Base-by-base conservation (phyloP, 495 filamentous ascomycete genomes). In the Aspergillus campestris region DNA sequence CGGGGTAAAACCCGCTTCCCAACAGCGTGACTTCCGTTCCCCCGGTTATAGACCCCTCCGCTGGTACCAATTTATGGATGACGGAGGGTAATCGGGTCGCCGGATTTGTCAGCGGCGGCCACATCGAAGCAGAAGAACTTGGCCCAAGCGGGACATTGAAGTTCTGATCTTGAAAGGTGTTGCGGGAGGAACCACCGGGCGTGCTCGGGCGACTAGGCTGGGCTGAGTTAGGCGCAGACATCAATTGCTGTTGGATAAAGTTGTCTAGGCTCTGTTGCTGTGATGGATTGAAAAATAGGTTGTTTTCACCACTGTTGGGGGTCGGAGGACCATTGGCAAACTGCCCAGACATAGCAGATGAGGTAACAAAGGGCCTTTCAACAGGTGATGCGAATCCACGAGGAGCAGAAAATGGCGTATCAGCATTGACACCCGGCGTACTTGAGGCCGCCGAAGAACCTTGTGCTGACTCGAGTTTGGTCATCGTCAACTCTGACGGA, bases 11-110 rank as follows among this genome's bases (percentile, higher is more conserved):
- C 14, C 81, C 80, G 52, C 78, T 83, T 6, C 91, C 90, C 24
- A 91, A 67, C 43, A 90, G 73, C 0, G 85, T 88, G 9, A 95
- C 87, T 54, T 95, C 89, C 30, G 86, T 84, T 9, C 89, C 88
- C 45, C 91, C 91, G 18, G 73, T 73, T 34, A 81, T 81, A 8
- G 89, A 85, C 8, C 90, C 91, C 60, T 94, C 84, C 31, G 73
- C 70, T 1, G 90, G 90, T 32, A 91, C 84, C 37, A 95, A 62
- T 57, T 88, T 89, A 55, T 81, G 77, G 14, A 89, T 87, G 31
- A 78, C 75, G 8, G 84, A 78, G 11, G 70, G 66, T 18, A 73
- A 40, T 6, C 70, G 56, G 34, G 57, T 66, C n/a, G 61, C 58
- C 50, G 75, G 50, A 42, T 53, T 69, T 37, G 55, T 68, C 42